A percentile compares a stretch with the other conserved stretches of the same genome.
Conservation (phyloP, 164 flowering plant species). For the Vitis amurensis region DNA sequence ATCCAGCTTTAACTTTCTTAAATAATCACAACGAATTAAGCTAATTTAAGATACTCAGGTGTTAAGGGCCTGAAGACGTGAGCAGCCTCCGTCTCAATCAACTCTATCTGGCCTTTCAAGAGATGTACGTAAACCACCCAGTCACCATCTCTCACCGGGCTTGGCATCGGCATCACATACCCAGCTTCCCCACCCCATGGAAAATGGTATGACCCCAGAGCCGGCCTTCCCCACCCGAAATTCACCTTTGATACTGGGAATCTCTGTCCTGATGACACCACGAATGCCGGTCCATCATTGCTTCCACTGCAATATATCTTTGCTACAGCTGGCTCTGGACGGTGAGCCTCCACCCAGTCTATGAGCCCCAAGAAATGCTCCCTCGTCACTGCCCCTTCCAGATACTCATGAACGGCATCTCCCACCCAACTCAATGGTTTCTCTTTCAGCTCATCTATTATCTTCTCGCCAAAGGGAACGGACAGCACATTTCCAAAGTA, state of each 20-base stretch:
- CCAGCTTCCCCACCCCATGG: slow-evolving; percentile 33
- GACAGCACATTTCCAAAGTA: too few species aligned
- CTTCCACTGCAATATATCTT: too few species aligned
- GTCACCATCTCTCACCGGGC: slow-evolving; percentile 41
- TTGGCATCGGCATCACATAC: slow-evolving; percentile 58
- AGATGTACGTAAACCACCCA: slow-evolving; percentile 65
- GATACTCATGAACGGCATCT: slow-evolving; percentile 27
- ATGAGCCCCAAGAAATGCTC: slow-evolving; percentile 46
- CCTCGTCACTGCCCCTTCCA: slow-evolving; percentile 27
- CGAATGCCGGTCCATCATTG: too few species aligned
- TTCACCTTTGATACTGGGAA: slow-evolving; percentile 48
- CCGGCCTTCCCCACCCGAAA: slow-evolving; percentile 65
- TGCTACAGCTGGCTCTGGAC: too few species aligned
- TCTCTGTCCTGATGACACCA: slow-evolving; percentile 31
- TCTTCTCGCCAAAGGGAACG: too few species aligned
- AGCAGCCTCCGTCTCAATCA: slow-evolving; percentile 8
- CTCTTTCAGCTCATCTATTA: too few species aligned
- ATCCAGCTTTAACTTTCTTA: too few species aligned
- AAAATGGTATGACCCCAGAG: slow-evolving; percentile 55
- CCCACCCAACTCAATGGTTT: slow-evolving; percentile 30
- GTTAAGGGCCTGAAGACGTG: too few species aligned
- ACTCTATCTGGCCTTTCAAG: slow-evolving; percentile 27
- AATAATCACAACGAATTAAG: too few species aligned
- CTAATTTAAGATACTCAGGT: too few species aligned
- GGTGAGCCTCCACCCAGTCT: too few species aligned